Evolutionary conservation across 176 grass and related monocot species (phyloP).

Genomic region (maize (Zea mays)): DNA sequence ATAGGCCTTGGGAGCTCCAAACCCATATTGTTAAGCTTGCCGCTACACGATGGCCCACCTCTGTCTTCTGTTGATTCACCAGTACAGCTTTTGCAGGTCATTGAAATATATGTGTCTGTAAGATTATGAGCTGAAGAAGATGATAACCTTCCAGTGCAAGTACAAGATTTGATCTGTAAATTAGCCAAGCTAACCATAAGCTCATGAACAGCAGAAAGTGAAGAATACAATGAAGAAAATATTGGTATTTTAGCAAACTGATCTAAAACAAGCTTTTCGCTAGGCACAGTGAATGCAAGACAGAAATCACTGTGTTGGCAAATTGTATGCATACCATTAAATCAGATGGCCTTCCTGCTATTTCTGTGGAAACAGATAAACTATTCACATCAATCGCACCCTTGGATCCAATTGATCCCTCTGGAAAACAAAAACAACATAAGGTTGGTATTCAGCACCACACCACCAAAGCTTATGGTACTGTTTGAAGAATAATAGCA

Average conservation of each 20-base stretch:
- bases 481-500: conserved; percentile 47
- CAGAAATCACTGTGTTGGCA: conserved; percentile 13
- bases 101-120: conserved; percentile 37
- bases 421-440: conserved; percentile 73
- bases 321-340: conserved; percentile 49
- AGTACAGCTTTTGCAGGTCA: conserved; percentile 57
- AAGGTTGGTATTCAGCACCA: conserved; percentile 54
- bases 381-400: conserved; percentile 32
- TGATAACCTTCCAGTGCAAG: conserved; percentile 34
- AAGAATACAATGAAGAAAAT: conserved; percentile 22
- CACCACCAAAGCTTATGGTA: conserved; percentile 37
- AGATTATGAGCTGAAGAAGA: conserved; percentile 20
- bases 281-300: background rate
- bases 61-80: conserved; percentile 47
- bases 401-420: conserved; percentile 49
- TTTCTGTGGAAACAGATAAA: conserved; percentile 26
- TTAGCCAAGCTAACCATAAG: conserved; percentile 23
- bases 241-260: conserved; percentile 3
- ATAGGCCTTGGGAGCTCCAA: conserved; percentile 70
- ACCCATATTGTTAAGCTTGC: conserved; percentile 52
- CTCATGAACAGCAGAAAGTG: conserved; percentile 14
- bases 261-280: conserved; percentile 16
- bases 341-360: conserved; percentile 40
- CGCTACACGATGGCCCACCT: conserved; percentile 44
- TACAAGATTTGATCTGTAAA: conserved; percentile 54